Percentiles rank a stretch among this genome's conserved stretches.
Conservation (phyloP, 2,329 filamentous ascomycete genomes). For the Botrytis galanthina region DNA sequence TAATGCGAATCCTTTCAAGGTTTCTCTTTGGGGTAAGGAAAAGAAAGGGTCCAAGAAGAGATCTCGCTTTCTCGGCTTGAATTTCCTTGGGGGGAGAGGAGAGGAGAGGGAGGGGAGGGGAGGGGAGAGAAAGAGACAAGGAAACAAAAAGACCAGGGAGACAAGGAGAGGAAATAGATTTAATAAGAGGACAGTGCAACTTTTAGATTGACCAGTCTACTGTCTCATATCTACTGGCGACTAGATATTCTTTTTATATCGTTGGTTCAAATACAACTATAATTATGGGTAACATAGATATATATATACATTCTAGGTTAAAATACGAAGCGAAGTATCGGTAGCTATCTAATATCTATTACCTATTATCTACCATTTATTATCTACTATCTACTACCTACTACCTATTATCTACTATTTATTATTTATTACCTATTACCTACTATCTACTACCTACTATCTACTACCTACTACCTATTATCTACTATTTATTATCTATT, state of each 20-base stretch:
- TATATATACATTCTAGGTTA: not conserved
- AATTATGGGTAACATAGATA: not conserved
- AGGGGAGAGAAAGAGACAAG: not conserved
- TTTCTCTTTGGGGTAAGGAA: not conserved
- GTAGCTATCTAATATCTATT: no score
- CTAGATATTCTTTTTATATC: not conserved
- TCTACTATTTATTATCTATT: no score
- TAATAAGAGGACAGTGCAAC: not conserved
- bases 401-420: no score
- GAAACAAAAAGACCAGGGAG: not conserved
- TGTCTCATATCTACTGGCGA: not conserved
- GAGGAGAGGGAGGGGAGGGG: not conserved
- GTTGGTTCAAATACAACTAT: not conserved
- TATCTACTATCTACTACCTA: no score
- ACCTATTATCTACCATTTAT: no score
- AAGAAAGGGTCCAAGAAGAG: not conserved
- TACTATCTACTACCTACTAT: no score
- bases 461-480: no score
- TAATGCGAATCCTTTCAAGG: not conserved
- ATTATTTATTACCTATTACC: no score
- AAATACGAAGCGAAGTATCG: not conserved
- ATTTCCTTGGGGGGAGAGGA: not conserved
- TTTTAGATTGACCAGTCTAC: not conserved
- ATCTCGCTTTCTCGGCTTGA: not conserved
- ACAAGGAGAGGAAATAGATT: not conserved